Base-by-base conservation (phyloP, 768 basidiomycete species). In the Candolleomyces efflorescens region DNA sequence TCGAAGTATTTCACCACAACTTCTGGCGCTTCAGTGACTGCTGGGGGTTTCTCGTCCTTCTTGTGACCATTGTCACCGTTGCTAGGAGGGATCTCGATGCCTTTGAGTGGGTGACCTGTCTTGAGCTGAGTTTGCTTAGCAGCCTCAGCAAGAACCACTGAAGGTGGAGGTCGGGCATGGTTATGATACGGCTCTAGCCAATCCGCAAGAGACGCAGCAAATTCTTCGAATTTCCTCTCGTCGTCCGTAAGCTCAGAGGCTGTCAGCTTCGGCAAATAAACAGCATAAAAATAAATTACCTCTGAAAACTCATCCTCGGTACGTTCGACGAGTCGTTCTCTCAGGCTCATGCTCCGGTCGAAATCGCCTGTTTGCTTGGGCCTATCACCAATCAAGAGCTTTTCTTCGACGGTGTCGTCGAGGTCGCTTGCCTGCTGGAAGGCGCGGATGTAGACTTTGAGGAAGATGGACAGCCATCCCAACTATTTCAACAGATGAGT, bases 121-220 rank as follows among this genome's bases (percentile, higher is more conserved):
- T 88, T 90, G 43, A 83, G 70, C 64, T 90, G 83, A 0, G 84
- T 83, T 67, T 85, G 82, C 62, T 84, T 90, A 5, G 87, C 81
- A 32, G 86, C 87, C 67, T 90, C 90, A 6, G 87, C 88, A 22
- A 90, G 73, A 32, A 90, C 89, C 15, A 82, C 80, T 6, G 82
- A 71, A 2, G 89, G 82, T 18, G 84, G 85, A 3, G 89, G 91
- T 2, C 91, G 86, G 36, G 83, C 75, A 63, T 89, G 73, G 58
- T 89, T 78, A 61, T 93, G 90, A 67, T 89, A 85, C 6, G 87
- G 87, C 59, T 83, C 87, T 15, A 93, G 76, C 90, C 90, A 93
- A 53, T 84, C 79, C 27, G 86, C 82, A 47, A 92, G 71, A 15
- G 82, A 80, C 37, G 73, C 75, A 11, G 82, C 80, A 70, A 82